Conservation (phyloP, 345 rosid species). For the Rhodamnia argentea region DNA sequence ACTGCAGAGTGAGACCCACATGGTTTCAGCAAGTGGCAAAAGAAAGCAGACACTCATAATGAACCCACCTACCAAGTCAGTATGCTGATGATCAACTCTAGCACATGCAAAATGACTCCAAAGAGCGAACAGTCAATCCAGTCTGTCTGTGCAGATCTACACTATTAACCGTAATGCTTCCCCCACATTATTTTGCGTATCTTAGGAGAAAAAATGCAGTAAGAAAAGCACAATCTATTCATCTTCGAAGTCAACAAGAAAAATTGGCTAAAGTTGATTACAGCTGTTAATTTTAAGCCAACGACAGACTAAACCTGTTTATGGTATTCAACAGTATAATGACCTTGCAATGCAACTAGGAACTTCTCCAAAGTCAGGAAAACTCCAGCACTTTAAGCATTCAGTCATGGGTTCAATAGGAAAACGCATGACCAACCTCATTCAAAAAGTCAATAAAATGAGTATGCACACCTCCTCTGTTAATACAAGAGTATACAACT, state of each 20-base stretch:
- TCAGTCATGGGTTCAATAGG: neutral
- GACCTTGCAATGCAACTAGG: neutral
- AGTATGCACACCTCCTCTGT: neutral
- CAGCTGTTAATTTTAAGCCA: neutral
- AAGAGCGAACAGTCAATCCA: neutral
- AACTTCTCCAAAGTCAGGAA: neutral
- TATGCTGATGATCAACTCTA: neutral
- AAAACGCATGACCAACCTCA: neutral
- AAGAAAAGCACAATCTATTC: neutral
- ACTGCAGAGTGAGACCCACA: slow-evolving; percentile 13
- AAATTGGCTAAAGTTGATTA: neutral
- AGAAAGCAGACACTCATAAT: slow-evolving; percentile 6
- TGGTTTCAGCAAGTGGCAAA: slow-evolving; percentile 5
- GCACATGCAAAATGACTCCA: neutral
- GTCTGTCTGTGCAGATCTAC: neutral
- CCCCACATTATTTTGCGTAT: neutral
- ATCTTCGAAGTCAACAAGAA: neutral
- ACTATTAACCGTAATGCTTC: neutral
- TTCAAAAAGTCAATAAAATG: neutral
- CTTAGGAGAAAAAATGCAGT: neutral
- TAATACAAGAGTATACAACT: neutral
- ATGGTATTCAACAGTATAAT: neutral
- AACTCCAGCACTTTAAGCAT: neutral
- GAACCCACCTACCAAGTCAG: slow-evolving; percentile 26
- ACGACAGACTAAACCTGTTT: neutral